Evolutionary conservation across 768 basidiomycete species (phyloP).

Genomic region (Hemileccinum rubropunctum): DNA sequence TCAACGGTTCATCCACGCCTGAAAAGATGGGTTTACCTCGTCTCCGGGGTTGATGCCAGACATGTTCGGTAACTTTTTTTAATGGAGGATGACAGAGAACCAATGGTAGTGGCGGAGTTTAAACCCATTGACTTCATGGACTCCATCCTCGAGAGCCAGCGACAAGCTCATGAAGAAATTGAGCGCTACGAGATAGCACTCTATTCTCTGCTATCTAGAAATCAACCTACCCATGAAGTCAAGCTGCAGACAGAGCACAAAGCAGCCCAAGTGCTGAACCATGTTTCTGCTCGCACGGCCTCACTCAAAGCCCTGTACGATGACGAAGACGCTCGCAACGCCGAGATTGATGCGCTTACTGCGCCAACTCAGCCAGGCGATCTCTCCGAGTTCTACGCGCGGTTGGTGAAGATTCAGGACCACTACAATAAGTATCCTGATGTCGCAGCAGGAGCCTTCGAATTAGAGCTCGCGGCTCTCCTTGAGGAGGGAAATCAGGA

Average conservation of each 20-base stretch:
- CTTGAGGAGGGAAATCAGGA: conserved; percentile 76
- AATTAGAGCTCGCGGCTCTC: conserved; percentile 78
- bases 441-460: conserved; percentile 74
- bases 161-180: conserved; percentile 93
- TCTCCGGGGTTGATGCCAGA: conserved; percentile 82
- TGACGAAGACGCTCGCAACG: conserved; percentile 68
- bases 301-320: conserved; percentile 72
- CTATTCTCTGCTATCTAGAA: conserved; percentile 76
- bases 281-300: conserved; percentile 67
- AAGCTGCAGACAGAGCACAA: conserved; percentile 81
- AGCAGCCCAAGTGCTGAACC: conserved; percentile 83
- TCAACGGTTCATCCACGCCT: conserved; percentile 5
- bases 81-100: conserved; percentile 29
- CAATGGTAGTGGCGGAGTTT: conserved; percentile 48
- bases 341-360: conserved; percentile 65
- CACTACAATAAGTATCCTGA: conserved; percentile 97
- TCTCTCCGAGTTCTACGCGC: conserved; percentile 91
- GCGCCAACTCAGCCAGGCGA: conserved; percentile 60
- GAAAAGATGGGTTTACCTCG: conserved; percentile 52
- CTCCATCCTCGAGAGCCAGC: conserved; percentile 89
- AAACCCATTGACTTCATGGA: conserved; percentile 64
- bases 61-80: conserved; percentile 53
- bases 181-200: conserved; percentile 90
- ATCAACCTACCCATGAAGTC: conserved; percentile 57
- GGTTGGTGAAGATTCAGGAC: conserved; percentile 94